These are phyloP conservation scores for Primulina huaijiensis DNA, from an alignment of 257 asterid genomes.

Conservation along the genomic window DNA sequence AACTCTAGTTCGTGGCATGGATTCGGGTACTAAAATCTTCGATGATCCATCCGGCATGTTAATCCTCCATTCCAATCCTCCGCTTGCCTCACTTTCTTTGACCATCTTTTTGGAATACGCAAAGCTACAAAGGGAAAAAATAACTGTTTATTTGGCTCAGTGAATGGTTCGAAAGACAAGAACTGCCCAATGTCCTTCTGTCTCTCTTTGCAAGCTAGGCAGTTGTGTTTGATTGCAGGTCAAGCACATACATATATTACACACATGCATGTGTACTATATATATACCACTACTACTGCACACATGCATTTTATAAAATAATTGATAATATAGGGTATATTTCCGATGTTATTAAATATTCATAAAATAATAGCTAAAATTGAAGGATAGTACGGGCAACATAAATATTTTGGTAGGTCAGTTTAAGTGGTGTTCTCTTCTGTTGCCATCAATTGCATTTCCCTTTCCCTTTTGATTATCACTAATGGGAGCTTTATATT, in stretches of 20 bases:
- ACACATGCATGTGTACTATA: constrained; percentile 22
- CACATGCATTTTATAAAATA: too few species aligned
- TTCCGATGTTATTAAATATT: constrained; percentile 17
- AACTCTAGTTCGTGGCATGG: constrained; percentile 16
- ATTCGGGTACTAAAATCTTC: constrained; percentile 34
- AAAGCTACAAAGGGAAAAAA: background rate
- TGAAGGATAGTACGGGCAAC: constrained; percentile 30
- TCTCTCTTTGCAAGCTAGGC: constrained; percentile 19
- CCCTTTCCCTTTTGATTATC: constrained; percentile 19
- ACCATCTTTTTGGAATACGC: constrained; percentile 26
- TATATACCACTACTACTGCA: constrained; percentile 19
- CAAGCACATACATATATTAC: constrained; percentile 23
- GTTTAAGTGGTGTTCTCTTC: constrained; percentile 23
- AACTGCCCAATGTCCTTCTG: background rate
- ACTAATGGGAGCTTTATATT: constrained; percentile 20
- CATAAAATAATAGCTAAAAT: constrained; percentile 22
- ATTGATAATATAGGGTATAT: background rate
- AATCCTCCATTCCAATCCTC: constrained; percentile 62
- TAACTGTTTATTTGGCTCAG: background rate
- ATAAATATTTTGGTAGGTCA: constrained; percentile 43
- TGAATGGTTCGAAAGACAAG: constrained; percentile 12
- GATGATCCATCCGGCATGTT: constrained; percentile 51
- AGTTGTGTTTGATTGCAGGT: constrained; percentile 30
- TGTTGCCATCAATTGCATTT: constrained; percentile 31
- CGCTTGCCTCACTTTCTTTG: constrained; percentile 31